Evolutionary conservation across 1,284 basidiomycete genomes (phyloP), one percentile per base, ranked within the genome.

Genomic region (Sphaerobolus stellatus): DNA sequence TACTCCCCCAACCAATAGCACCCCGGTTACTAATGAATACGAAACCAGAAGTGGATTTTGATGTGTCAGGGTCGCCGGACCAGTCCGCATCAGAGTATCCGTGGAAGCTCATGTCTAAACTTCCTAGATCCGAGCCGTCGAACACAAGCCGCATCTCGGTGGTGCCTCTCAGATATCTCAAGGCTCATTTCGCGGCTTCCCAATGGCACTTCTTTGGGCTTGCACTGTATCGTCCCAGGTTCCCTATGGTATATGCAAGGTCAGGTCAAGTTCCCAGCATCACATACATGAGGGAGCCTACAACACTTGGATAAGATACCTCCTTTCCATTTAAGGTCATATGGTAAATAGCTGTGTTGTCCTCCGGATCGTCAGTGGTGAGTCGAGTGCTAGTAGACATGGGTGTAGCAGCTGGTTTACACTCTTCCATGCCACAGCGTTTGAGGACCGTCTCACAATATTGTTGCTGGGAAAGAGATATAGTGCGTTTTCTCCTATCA

Each of bases 141-240:
- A 65, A 68, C 27, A 50, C 56, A 4, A 69, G 54, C 43, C 58
- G 59, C 40, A 45, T 56, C 13, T 68, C 56, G 5, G 59, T 44
- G 0, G 77, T 76, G 3, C 72, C 70, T 18, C 70, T 68, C 2
- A 80, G 66, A 58, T 81, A 80, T 0, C 66, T 52, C 3, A 74
- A 56, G 2, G 75, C 45, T 25, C 64, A 66, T 54, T 73, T 71
- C 20, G 69, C 55, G 7, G 66, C 68, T 28, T 54, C 55, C 66
- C 68, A 72, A 50, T 76, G 71, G 7, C 45, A 46, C 4, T 36
- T 53, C 8, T 65, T 64, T 45, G 70, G 70, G 54, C 69, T 67
- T 3, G 53, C 52, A 41, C 50, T 63, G 60, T 71, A 75, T 7
- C 63, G 60, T 1, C 59, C 61, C 0, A 74, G 60, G 13, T 58